Base-by-base conservation (phyloP, 345 rosid genomes). In the Euphorbia peplus region DNA sequence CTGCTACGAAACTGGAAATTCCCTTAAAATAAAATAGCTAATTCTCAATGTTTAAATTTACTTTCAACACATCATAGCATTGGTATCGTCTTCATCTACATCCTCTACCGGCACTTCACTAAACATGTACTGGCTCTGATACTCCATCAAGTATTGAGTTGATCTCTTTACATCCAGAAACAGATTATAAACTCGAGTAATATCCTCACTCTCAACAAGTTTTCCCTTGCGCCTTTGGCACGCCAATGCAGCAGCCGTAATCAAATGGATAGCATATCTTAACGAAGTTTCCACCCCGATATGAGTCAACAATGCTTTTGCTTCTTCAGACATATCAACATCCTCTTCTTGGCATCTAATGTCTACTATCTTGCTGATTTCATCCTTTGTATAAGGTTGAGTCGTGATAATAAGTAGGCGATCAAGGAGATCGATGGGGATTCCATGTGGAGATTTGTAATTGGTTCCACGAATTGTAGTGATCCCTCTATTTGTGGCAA, bases 331-430 rank as follows among this genome's bases (percentile, higher is more conserved):
- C 88, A 90, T 84, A 56, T 93, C 97, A 0, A 93, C 96, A 22
- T 88, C 97, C 82, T 93, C 97, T 76, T 91, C 98, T 84, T 87
- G 95, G 83, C 92, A 86, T 69, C 99, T 87, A 60, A 91, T 95
- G 75, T 91, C 96, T 63, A 91, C 78, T 73, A 93, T 93, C 77
- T 82, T 82, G 64, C 83, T 75, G 63, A 91, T 93, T 54, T 93
- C 98, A 63, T 89, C 92, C 24, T 75, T 87, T 1, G 87, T 80
- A 74, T 90, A 91, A 39, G 98, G 98, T 47, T 85, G 85, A 8
- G 98, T 93, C 9, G 91, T 63, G 72, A 95, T 87, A 70, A 91
- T 95, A 35, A 95, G 91, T 3, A 95, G 87, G 58, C 97, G 90
- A 72, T 95, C 99, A 3, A 95, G 95, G 69, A 95, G 92, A 70